Conservation (phyloP, 2,329 filamentous ascomycete species). For the Hymenoscyphus infarciens region DNA sequence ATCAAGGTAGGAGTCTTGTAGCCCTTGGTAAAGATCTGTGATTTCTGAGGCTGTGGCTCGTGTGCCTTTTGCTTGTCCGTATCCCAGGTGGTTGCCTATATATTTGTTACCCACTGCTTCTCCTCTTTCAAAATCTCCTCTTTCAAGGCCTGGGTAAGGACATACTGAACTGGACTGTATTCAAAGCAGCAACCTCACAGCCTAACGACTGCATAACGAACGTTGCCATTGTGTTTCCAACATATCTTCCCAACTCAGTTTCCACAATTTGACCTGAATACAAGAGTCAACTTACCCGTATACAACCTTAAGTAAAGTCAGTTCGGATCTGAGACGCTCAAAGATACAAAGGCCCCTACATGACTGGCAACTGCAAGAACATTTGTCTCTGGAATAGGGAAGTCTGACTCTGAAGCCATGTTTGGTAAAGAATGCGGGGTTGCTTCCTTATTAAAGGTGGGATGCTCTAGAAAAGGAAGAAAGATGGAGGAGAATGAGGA, state of each 20-base stretch:
- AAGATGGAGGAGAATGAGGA: not conserved
- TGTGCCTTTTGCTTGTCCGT: slow-evolving; percentile 82
- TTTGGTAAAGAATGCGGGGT: slow-evolving; percentile 3
- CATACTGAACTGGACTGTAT: slow-evolving; percentile 97
- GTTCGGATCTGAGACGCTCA: slow-evolving; percentile 17
- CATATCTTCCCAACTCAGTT: slow-evolving; percentile 60
- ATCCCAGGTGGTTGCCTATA: slow-evolving; percentile 90
- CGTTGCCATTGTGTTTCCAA: slow-evolving; percentile 95
- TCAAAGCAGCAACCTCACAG: slow-evolving; percentile 89
- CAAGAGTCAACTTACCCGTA: slow-evolving; percentile 58
- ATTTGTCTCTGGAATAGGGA: slow-evolving; percentile 53
- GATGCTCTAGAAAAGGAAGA: not conserved
- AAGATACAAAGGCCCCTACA: slow-evolving; percentile 56
- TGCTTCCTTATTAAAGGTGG: not conserved
- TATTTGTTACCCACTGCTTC: slow-evolving; percentile 8
- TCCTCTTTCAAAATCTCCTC: slow-evolving; percentile 4
- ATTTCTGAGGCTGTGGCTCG: slow-evolving; percentile 80
- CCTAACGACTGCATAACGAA: slow-evolving; percentile 92
- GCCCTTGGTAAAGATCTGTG: slow-evolving; percentile 74
- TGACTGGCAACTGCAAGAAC: slow-evolving; percentile 91
- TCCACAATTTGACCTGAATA: not conserved
- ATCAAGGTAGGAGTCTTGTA: slow-evolving; percentile 78
- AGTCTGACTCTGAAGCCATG: slow-evolving; percentile 27
- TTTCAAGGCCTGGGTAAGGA: slow-evolving; percentile 15
- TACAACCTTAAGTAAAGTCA: slow-evolving; percentile 55